These are phyloP conservation scores for Arachis stenosperma DNA, from an alignment of 306 rosid genomes.

Conservation along the genomic window DNA sequence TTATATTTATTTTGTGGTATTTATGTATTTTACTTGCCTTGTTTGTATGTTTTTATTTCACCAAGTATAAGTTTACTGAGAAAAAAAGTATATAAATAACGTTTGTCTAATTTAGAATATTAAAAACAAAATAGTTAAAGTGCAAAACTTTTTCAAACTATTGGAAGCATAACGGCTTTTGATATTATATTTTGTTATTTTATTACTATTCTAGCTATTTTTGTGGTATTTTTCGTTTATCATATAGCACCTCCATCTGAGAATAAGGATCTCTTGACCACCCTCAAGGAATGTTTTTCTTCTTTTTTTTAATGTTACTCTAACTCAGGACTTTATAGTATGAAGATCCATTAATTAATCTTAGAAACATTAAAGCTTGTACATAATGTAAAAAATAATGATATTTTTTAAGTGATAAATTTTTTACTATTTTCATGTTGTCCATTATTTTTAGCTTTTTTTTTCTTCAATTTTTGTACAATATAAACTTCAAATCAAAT, in stretches of 20 bases:
- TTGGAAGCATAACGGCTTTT: no score
- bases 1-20: neutral
- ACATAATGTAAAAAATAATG: neutral
- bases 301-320: no score
- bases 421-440: neutral
- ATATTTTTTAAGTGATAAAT: neutral
- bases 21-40: slow-evolving; percentile 18
- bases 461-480: neutral
- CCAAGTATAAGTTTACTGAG: no score
- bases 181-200: no score
- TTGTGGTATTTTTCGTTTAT: neutral
- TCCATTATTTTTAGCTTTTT: no score
- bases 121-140: slow-evolving; percentile 5
- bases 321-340: no score
- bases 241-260: neutral
- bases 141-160: no score
- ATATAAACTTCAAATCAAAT: slow-evolving; percentile 21
- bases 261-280: no score
- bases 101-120: neutral
- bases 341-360: no score
- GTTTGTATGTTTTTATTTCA: neutral
- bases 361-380: neutral
- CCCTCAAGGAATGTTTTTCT: no score
- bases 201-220: neutral
- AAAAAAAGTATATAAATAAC: neutral